Percentiles rank a stretch among this genome's conserved stretches.
Evolutionary conservation across 2,329 filamentous ascomycete genomes (phyloP).

Genomic region (Exophiala alcalophila): DNA sequence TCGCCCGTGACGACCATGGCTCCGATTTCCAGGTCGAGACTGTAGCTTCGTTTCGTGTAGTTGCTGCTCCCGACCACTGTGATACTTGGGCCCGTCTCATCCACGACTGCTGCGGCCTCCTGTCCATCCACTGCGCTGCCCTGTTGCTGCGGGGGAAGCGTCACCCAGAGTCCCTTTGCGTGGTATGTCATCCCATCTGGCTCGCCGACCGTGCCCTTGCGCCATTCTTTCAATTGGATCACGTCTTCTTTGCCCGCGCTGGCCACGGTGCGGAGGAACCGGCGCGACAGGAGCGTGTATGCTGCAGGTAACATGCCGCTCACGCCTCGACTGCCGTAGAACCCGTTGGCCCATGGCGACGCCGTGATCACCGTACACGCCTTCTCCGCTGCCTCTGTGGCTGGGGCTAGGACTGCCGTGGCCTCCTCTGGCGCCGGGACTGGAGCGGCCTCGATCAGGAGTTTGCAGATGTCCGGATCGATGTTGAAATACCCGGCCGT

Average conservation of each 20-base stretch:
- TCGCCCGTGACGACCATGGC: constrained; percentile 81
- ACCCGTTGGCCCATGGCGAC: constrained; percentile 90
- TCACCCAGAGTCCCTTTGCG: constrained; percentile 66
- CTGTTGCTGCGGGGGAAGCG: constrained; percentile 26
- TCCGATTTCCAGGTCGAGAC: constrained; percentile 85
- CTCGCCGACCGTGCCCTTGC: constrained; percentile 73
- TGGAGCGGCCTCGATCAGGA: constrained; percentile 65
- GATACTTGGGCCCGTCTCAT: constrained; percentile 65
- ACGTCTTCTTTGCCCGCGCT: constrained; percentile 53
- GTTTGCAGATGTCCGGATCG: constrained; percentile 73
- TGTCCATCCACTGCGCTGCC: constrained; percentile 13
- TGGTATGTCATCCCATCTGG: constrained; percentile 95
- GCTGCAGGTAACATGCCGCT: constrained; percentile 88
- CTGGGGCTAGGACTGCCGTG: constrained; percentile 13
- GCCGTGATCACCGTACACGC: constrained; percentile 85
- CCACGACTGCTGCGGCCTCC: too few relatives aligned
- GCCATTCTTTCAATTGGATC: constrained; percentile 83
- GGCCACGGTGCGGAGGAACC: constrained; percentile 67
- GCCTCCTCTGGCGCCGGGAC: too few relatives aligned
- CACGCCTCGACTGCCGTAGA: constrained; percentile 82
- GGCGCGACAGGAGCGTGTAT: constrained; percentile 81
- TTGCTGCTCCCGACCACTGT: constrained; percentile 89
- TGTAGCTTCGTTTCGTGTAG: constrained; percentile 92
- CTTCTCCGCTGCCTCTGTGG: constrained; percentile 33
- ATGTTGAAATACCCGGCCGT: constrained; percentile 99